Conservation (phyloP, 768 basidiomycete genomes). For the Suillus hirtellus region DNA sequence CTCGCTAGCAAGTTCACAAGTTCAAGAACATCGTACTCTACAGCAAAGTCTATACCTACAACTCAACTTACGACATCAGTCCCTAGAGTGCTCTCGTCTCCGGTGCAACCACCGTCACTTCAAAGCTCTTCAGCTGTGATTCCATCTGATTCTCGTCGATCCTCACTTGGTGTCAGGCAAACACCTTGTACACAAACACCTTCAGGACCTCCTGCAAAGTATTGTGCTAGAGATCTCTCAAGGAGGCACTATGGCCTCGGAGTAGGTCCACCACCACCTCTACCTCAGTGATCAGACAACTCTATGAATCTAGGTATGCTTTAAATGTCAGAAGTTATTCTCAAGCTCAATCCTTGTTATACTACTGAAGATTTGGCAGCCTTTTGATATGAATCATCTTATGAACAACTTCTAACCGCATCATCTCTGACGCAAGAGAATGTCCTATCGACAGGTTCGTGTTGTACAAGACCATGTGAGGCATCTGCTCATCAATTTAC, state of each 20-base stretch:
- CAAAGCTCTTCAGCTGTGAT: conserved; percentile 19
- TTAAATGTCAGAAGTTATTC: not conserved
- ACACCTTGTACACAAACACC: conserved; percentile 27
- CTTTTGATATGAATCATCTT: conserved; percentile 85
- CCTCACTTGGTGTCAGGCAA: conserved; percentile 21
- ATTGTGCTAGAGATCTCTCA: conserved; percentile 72
- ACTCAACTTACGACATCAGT: conserved; percentile 27
- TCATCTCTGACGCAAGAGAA: conserved; percentile 78
- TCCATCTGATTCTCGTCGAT: conserved; percentile 17
- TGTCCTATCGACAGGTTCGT: conserved; percentile 69
- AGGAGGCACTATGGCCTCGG: conserved; percentile 88
- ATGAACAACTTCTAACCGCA: conserved; percentile 83
- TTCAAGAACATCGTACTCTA: no score
- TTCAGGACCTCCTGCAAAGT: conserved; percentile 40
- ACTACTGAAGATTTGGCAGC: conserved; percentile 63
- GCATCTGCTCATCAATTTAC: not conserved
- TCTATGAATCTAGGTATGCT: conserved; percentile 79
- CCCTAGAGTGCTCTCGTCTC: conserved; percentile 43
- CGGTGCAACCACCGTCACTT: conserved; percentile 44
- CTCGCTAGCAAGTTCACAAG: no score
- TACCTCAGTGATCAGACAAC: conserved; percentile 57
- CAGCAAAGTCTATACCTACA: conserved; percentile 14
- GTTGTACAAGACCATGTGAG: not conserved
- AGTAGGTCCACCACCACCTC: conserved; percentile 66
- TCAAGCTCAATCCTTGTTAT: not conserved